Conservation (phyloP, 257 asterid species). For the Nicotiana knightiana region DNA sequence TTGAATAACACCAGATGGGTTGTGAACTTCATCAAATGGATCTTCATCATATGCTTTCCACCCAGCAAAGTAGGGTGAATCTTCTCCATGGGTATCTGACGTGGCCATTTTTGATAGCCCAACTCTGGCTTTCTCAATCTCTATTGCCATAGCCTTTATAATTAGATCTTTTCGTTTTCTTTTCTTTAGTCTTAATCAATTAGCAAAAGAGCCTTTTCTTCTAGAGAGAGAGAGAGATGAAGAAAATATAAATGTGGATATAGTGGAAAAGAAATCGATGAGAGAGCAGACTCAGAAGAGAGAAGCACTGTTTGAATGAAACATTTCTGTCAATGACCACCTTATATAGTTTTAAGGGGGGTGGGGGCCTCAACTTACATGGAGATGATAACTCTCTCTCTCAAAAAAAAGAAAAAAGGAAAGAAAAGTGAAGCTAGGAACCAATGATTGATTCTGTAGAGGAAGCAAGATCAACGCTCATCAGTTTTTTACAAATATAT, state of each 20-base stretch:
- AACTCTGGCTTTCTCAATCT: conserved; percentile 23
- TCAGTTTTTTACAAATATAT: conserved; percentile 4
- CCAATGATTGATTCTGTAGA: conserved; percentile 38
- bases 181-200: not conserved
- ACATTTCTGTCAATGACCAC: conserved; percentile 5
- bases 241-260: not conserved
- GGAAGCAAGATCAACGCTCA: conserved; percentile 30
- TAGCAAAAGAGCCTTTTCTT: not conserved
- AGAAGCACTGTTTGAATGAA: conserved; percentile 2
- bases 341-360: not conserved
- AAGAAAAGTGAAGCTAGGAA: conserved; percentile 2
- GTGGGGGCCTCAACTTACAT: conserved; percentile 24
- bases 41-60: conserved; percentile 88
- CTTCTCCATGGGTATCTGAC: conserved; percentile 79
- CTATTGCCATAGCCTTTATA: conserved; percentile 29
- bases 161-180: not conserved
- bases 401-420: conserved; percentile 2
- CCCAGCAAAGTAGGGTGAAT: conserved; percentile 87
- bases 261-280: too few species aligned
- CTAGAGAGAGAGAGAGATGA: not conserved
- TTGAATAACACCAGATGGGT: conserved; percentile 76
- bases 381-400: not conserved
- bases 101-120: conserved; percentile 53
- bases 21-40: conserved; percentile 51
- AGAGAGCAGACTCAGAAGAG: not conserved